Evolutionary conservation across 331 rosid genomes (phyloP).

Genomic region (Ulmus americana): DNA sequence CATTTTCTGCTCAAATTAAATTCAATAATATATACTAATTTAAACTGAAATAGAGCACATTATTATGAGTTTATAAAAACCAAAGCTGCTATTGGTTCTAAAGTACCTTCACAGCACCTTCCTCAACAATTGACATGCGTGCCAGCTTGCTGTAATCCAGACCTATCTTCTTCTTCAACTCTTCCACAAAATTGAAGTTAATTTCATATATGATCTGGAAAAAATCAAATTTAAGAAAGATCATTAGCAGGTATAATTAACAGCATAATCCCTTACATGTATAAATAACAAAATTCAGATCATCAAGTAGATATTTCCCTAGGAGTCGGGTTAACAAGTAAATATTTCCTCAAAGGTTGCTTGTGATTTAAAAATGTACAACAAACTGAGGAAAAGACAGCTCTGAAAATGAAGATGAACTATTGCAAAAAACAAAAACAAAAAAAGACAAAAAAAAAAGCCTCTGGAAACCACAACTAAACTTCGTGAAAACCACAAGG

Average conservation of each 20-base stretch:
- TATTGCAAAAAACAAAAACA: no score
- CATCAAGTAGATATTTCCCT: no score
- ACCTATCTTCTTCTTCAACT: constrained; percentile 67
- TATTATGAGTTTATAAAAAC: neutral
- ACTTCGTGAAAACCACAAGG: neutral
- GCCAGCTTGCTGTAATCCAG: constrained; percentile 53
- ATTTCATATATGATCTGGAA: constrained; percentile 54
- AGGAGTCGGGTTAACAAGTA: no score
- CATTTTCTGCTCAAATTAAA: no score
- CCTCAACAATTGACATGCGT: constrained; percentile 72
- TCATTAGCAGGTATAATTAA: neutral
- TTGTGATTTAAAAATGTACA: no score
- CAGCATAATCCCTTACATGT: neutral
- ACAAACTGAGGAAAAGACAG: no score
- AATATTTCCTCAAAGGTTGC: no score
- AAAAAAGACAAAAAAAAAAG: no score
- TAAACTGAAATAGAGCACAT: neutral
- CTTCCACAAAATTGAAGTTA: constrained; percentile 50
- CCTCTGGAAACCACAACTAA: neutral
- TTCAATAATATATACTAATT: no score
- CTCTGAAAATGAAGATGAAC: no score
- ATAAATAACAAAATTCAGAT: neutral
- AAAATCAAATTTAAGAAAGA: neutral
- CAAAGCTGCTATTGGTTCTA: constrained; percentile 14
- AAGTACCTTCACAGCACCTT: constrained; percentile 60